Evolutionary conservation across 805 yeast species (phyloP), one percentile per base, ranked within the genome.

Genomic region (Suhomyces sp.): DNA sequence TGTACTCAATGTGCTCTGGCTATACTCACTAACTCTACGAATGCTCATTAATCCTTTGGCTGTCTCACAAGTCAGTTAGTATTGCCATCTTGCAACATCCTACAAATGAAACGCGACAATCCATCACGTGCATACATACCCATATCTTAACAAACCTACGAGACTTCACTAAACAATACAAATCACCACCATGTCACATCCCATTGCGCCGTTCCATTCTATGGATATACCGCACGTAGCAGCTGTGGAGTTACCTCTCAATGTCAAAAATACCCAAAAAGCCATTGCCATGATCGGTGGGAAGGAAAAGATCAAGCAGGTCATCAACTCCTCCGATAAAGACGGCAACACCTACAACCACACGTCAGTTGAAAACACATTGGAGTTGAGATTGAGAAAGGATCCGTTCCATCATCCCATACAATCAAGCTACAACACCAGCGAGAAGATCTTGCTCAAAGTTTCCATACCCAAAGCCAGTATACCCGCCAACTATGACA

Each of bases 211-310:
- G 45, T 81, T 78, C 57, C 79, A 78, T 61, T 78, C 87, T 9
- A 67, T 89, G 61, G 94, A 88, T 58, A 76, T 88, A 1, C 94
- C 96, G 7, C 83, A 84, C 58, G 83, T 83, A 21, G 77, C 87
- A 4, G 80, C 92, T 2, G 79, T 92, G 15, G 97, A 92, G 62
- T 77, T 87, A 53, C 97, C 97, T 0, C 68, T 90, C 27, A 75
- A 78, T 15, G 92, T 92, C 6, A 75, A 77, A 37, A 78, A 91
- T 62, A 69, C 80, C 0, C 78, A 76, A 17, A 78, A 75, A 46
- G 96, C 96, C 0, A 66, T 91, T 9, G 66, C 68, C 5, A 81
- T 86, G 83, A 79, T 87, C 49, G 94, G 94, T 6, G 94, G 93
- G 0, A 67, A 65, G 24, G 67, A 69, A 8, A 67, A 68, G 48